Evolutionary conservation across 306 rosid species (phyloP), one percentile per base, ranked within the genome.

Genomic region (Carpinus fangiana): DNA sequence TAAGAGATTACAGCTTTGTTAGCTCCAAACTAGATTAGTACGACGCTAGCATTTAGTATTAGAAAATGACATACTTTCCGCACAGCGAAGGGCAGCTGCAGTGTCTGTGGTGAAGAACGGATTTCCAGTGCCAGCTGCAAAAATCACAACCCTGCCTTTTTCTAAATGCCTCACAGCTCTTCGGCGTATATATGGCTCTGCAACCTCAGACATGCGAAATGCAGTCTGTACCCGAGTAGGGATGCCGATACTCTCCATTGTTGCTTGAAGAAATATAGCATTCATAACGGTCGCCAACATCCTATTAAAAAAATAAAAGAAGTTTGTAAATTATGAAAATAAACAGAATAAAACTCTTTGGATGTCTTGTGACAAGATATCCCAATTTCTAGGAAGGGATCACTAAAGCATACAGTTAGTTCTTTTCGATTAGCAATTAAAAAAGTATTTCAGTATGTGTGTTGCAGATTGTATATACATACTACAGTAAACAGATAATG

Each of bases 181-280:
- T 65, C 99, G 91, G 59, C 99, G 98, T 64, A 95, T 95, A 67
- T 95, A 95, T 70, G 98, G 98, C 76, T 95, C 98, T 62, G 98
- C 98, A 72, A 92, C 97, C 90, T 95, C 99, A 1, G 99, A 88
- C 97, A 95, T 95, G 9, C 97, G 91, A 76, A 95, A 95, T 38
- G 99, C 99, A 47, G 99, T 95, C 93, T 95, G 99, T 64, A 93
- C 99, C 81, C 99, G 86, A 17, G 99, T 95, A 66, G 99, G 99
- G 81, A 95, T 91, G 79, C 98, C 97, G 16, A 95, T 91, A 72
- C 99, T 95, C 84, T 95, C 99, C 99, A 93, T 95, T n/a, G 99
- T 95, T 66, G 99, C 97, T 88, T 95, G 99, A 80, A 95, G 99
- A 88, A 87, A 95, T 84, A 95, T 95, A 59, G 98, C 94, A 84